Conservation (phyloP, 495 filamentous ascomycete species). For the Jackrogersella minutella region DNA sequence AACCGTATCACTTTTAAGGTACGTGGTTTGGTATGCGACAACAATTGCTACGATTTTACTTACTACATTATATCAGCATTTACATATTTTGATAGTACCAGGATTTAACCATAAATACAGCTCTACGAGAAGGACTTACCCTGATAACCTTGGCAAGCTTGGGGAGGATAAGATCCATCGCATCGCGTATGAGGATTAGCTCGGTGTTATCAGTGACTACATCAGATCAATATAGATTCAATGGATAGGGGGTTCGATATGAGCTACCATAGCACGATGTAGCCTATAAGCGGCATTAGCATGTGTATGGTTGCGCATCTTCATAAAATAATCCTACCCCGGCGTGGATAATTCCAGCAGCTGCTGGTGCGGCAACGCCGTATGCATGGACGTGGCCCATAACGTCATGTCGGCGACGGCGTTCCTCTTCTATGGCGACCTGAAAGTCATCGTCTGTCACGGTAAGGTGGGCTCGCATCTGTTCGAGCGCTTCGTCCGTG, state of each 20-base stretch:
- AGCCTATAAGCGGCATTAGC: constrained; percentile 16
- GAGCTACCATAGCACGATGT: constrained; percentile 21
- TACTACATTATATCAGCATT: constrained; percentile 17
- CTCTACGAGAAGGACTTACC: constrained; percentile 5
- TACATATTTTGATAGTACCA: not conserved
- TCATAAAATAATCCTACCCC: constrained; percentile 51
- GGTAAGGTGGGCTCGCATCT: constrained; percentile 75
- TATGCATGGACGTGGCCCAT: constrained; percentile 78
- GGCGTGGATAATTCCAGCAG: constrained; percentile 70
- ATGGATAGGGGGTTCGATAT: not conserved
- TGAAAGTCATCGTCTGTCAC: constrained; percentile 84
- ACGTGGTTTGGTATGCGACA: not conserved
- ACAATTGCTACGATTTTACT: not conserved
- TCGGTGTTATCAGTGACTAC: constrained; percentile 83
- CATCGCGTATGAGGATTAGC: constrained; percentile 80
- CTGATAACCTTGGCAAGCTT: constrained; percentile 85
- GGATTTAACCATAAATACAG: not conserved
- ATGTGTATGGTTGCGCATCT: not conserved
- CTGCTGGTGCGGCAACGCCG: constrained; percentile 73
- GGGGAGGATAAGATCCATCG: constrained; percentile 51
- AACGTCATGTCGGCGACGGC: constrained; percentile 72
- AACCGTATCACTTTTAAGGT: not conserved
- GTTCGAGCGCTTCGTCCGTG: constrained; percentile 71
- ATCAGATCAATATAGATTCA: not conserved
- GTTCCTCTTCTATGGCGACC: constrained; percentile 81